A percentile compares a stretch with the other conserved stretches of the same genome.
These are phyloP conservation scores for Suillus placidus DNA, from an alignment of 768 basidiomycete species.

Conservation along the genomic window DNA sequence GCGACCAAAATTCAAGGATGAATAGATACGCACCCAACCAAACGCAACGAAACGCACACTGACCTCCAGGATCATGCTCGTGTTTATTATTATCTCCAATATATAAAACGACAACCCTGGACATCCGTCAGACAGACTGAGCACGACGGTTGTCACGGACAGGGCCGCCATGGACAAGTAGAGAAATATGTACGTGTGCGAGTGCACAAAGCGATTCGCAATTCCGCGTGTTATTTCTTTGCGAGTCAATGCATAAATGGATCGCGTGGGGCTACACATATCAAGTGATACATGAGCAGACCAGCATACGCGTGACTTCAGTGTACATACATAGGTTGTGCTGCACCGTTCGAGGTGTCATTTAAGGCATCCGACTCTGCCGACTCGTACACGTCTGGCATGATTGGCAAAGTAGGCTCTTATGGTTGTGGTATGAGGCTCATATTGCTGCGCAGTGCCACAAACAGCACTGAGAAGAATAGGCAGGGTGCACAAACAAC, in stretches of 20 bases:
- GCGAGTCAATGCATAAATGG: conserved; percentile 84
- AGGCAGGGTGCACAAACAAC: conserved; percentile 28
- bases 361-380: conserved; percentile 42
- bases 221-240: conserved; percentile 83
- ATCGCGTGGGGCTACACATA: conserved; percentile 64
- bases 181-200: conserved; percentile 81
- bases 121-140: conserved; percentile 83
- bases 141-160: conserved; percentile 81
- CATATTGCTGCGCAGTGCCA: neutral
- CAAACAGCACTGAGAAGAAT: neutral
- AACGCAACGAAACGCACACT: conserved; percentile 89
- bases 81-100: conserved; percentile 86
- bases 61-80: conserved; percentile 93
- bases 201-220: conserved; percentile 90
- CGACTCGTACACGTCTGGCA: conserved; percentile 31
- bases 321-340: conserved; percentile 33
- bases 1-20: neutral
- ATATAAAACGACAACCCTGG: conserved; percentile 88
- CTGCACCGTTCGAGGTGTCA: conserved; percentile 21
- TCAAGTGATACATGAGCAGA: conserved; percentile 21
- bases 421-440: conserved; percentile 13
- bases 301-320: neutral
- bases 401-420: conserved; percentile 29
- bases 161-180: conserved; percentile 89
- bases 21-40: conserved; percentile 68